Evolutionary conservation across 192 early-diverging fungal species (phyloP), one percentile per base, ranked within the genome.

Genomic region (Pilaira anomala): DNA sequence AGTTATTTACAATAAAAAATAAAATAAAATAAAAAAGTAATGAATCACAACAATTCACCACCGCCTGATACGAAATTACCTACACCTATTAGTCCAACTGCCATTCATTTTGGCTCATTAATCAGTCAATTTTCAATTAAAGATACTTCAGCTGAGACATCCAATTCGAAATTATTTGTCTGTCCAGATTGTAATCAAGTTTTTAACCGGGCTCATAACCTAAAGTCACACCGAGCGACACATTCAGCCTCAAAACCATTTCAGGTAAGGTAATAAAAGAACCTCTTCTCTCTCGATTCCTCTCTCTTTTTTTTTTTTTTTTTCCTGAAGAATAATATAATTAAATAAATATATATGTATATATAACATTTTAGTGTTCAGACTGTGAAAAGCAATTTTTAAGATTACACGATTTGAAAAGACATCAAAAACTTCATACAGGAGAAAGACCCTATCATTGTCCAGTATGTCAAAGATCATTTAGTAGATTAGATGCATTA

Each of bases 371-470:
- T 12, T 64, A 71, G 68, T 72, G 70, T 30, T 40, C 36, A n/a
- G 71, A 72, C 18, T 83, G 82, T 45, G 65, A 68, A 26, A 65
- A 79, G 41, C 75, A 74, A 21, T 83, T 83, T 62, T 48, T 79
- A 51, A 70, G 82, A 1, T 68, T 77, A 9, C 79, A 83, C 62
- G 82, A 83, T 69, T 62, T 83, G 46, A 83, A 81, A 50, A 55
- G 82, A 24, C 82, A 83, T 55, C 60, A 73, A 54, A 71, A 80
- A 49, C 65, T 83, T 25, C 82, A 83, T 63, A 83, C 82, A 7
- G 82, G 82, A 12, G 82, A 83, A 61, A 72, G 74, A 51, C 82
- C 82, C 2, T 81, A 79, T 63, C 68, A 64, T 21, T 83, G 82
- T 48, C 40, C 60, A 18, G 45, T 50, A 21, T 74, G 73, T 46